Base-by-base conservation (phyloP, 2,329 filamentous ascomycete genomes). In the Fusarium illudens region DNA sequence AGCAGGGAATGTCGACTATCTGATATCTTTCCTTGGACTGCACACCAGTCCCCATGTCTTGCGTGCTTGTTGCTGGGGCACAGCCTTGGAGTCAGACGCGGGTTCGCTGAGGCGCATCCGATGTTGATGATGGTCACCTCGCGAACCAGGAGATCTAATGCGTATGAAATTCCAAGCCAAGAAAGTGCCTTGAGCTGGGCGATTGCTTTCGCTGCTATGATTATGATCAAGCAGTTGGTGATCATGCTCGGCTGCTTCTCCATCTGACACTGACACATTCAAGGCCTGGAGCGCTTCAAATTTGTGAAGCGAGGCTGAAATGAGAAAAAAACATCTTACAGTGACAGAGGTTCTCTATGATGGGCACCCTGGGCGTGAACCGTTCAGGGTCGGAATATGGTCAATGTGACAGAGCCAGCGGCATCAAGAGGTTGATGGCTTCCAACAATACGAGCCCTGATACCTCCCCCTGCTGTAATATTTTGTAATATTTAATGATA, bases 1-100 rank as follows among this genome's bases (percentile, higher is more conserved):
- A 79, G 88, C 30, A 29, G 25, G 39, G 44, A 12, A 30, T 34
- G 29, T 29, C 34, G 11, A 13, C 22, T 34, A 33, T 20, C 12
- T 30, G 12, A 32, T 12, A 36, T 44, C 34, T 8, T 19, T 19
- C 7, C 20, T 58, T 36, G 27, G 7, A 19, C 32, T 48, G 19
- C 17, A 30, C 25, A 61, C 11, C 53, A 44, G 48, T 19, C 19
- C 25, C 4, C 8, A 19, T 33, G 25, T 32, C 22, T 37, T 37
- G 6, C 13, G 22, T 32, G 10, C 27, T 33, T 22, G 17, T 12
- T 22, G 13, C 4, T 17, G 27, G 42, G 17, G 10, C 33, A n/a
- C 8, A 54, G 22, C 19, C 9, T 37, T 32, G 27, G 39, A 13
- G 19, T 12, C 4, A 32, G 10, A 17, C 10, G 36, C 22, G 25